Evolutionary conservation across 805 yeast species (phyloP).

Genomic region (Ogataea neopini): DNA sequence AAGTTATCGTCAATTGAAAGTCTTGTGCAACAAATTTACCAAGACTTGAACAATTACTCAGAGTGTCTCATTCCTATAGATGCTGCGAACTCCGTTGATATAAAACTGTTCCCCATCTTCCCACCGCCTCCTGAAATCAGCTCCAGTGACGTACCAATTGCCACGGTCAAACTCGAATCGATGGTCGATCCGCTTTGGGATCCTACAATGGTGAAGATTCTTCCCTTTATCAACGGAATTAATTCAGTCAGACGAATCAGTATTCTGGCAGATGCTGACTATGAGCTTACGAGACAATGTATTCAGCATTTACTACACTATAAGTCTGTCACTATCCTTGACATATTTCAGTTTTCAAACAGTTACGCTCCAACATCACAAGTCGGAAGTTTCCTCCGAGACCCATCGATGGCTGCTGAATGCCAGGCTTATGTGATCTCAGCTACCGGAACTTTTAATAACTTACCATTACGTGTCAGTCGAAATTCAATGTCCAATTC

Average conservation of each 20-base stretch:
- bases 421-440: constrained; percentile 81
- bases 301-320: constrained; percentile 90
- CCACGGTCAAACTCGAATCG: constrained; percentile 72
- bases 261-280: constrained; percentile 78
- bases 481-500: constrained; percentile 30
- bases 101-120: constrained; percentile 87
- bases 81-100: constrained; percentile 84
- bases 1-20: constrained; percentile 60
- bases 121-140: constrained; percentile 76
- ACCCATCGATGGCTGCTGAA: constrained; percentile 67
- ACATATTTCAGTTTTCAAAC: constrained; percentile 86
- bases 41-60: constrained; percentile 91
- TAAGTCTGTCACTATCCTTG: constrained; percentile 78
- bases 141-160: constrained; percentile 86
- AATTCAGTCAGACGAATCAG: constrained; percentile 80
- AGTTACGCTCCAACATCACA: constrained; percentile 86
- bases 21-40: constrained; percentile 84
- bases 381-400: constrained; percentile 66
- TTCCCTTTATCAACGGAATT: constrained; percentile 85
- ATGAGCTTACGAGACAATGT: constrained; percentile 75
- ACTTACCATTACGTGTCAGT: constrained; percentile 36
- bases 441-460: constrained; percentile 37
- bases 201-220: constrained; percentile 87
- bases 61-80: constrained; percentile 96
- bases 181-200: constrained; percentile 94